Percentiles rank a stretch among this genome's conserved stretches.
Conservation (phyloP, 805 yeast genomes). For the Wickerhamiella domercqiae region DNA sequence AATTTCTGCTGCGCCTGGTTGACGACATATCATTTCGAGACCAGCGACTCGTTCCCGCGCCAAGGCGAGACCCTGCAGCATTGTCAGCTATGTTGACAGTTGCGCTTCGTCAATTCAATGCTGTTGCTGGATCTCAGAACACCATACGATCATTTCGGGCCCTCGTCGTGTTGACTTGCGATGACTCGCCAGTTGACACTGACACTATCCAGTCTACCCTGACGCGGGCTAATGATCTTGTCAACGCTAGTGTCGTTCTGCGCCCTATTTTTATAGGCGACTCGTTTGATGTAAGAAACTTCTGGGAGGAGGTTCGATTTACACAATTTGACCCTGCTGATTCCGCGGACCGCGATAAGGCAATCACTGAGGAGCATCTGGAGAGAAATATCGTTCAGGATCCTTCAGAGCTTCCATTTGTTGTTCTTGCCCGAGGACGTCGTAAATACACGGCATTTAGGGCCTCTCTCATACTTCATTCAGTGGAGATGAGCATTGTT, state of each 20-base stretch:
- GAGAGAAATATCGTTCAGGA: slow-evolving; percentile 4
- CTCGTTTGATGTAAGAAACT: slow-evolving; percentile 9
- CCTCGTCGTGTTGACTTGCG: slow-evolving; percentile 12
- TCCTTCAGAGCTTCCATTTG: slow-evolving; percentile 8
- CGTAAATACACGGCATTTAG: slow-evolving; percentile 7
- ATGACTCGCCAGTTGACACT: slow-evolving; percentile 19
- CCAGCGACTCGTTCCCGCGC: slow-evolving; percentile 2
- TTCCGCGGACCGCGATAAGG: neutral
- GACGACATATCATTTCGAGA: slow-evolving; percentile 2
- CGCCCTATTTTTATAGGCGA: slow-evolving; percentile 12
- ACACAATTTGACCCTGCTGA: slow-evolving; percentile 1
- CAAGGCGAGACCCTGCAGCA: slow-evolving; percentile 1
- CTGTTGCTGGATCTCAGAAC: neutral
- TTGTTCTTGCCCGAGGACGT: slow-evolving; percentile 7
- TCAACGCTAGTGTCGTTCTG: slow-evolving; percentile 10
- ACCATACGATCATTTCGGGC: slow-evolving; percentile 8
- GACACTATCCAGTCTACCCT: slow-evolving; percentile 10
- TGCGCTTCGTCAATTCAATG: slow-evolving; percentile 10
- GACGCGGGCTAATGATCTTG: slow-evolving; percentile 10
- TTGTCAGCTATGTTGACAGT: slow-evolving; percentile 5
- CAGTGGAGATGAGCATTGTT: slow-evolving; percentile 44
- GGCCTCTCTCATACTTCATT: slow-evolving; percentile 5
- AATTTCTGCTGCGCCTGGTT: slow-evolving; percentile 10
- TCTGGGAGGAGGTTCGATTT: slow-evolving; percentile 13
- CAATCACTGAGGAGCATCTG: neutral